Evolutionary conservation across 108 stramenopile species (phyloP), one percentile per base, ranked within the genome.

Genomic region (Cyclotella baltica): DNA sequence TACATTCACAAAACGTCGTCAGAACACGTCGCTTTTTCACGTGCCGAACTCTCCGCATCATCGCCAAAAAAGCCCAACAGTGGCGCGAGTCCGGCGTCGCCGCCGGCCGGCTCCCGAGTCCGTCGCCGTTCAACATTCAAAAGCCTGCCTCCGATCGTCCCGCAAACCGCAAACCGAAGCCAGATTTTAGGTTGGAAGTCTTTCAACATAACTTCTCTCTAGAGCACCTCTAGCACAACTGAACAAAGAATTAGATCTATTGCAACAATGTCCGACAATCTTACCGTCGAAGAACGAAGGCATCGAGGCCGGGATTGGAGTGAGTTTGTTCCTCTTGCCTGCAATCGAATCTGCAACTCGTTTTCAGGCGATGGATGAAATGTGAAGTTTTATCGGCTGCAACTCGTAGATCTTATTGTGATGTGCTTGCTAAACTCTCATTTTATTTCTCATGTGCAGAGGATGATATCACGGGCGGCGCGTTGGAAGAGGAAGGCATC

Each of bases 401-500:
- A 43, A 10, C 40, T 43, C 10, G 6, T 10, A 43, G 6, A 6
- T 10, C 13, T 13, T 10, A 43, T 43, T 13, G 13, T 43, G 40
- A 43, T 11, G 13, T 43, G 10, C 40, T 43, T 11, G 13, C 40
- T 43, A 43, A 43, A n/a, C n/a, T 43, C 10, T 43, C 10, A 43
- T 13, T 43, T 43, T 11, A 43, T 43, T 43, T 43, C 10, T 13
- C 40, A 43, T 11, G 13, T n/a, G 4, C 19, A 52, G 51, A 52
- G n/a, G 51, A 13, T 10, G 51, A 52, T 10, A 52, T 52, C 10
- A 61, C 59, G 0, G 59, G 59, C 4, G 59, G 59, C 3, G n/a
- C 28, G 25, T 43, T 67, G 33, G 75, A 76, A 76, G 67, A 76
- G 16, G 75, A 76, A 46, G 75, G 75, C 13, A 48, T 76, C 19